Evolutionary conservation across 345 rosid genomes (phyloP).

Genomic region (Sonneratia caseolaris): DNA sequence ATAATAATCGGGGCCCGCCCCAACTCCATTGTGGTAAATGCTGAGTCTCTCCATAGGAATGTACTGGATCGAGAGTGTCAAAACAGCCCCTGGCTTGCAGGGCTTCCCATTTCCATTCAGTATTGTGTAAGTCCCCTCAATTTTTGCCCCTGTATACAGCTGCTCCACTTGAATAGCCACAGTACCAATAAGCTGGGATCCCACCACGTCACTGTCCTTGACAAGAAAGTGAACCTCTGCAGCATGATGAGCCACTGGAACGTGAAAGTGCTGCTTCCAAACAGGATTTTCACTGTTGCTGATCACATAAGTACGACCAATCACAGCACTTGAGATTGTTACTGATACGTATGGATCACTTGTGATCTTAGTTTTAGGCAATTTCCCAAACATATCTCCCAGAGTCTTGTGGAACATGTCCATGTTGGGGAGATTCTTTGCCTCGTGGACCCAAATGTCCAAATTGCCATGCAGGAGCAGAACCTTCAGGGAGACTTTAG

Average conservation of each 20-base stretch:
- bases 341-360: slow-evolving; percentile 92
- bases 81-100: slow-evolving; percentile 67
- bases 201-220: slow-evolving; percentile 83
- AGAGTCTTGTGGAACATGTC: slow-evolving; percentile 77
- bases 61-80: slow-evolving; percentile 67
- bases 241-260: slow-evolving; percentile 80
- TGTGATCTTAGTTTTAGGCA: slow-evolving; percentile 42
- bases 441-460: slow-evolving; percentile 63
- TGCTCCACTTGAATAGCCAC: slow-evolving; percentile 78
- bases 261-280: slow-evolving; percentile 80
- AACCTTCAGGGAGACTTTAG: slow-evolving; percentile 65
- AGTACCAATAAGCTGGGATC: slow-evolving; percentile 69
- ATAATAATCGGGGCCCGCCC: slow-evolving; percentile 67
- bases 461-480: slow-evolving; percentile 79
- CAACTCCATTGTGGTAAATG: slow-evolving; percentile 66
- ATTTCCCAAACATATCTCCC: slow-evolving; percentile 58
- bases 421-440: slow-evolving; percentile 86
- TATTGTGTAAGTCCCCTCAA: slow-evolving; percentile 64
- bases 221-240: slow-evolving; percentile 80
- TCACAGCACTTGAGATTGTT: slow-evolving; percentile 46
- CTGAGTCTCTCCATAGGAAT: slow-evolving; percentile 56
- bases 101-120: slow-evolving; percentile 54
- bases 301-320: slow-evolving; percentile 81
- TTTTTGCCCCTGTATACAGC: slow-evolving; percentile 42
- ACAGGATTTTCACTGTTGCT: slow-evolving; percentile 80